Conservation (phyloP, 1,284 basidiomycete genomes). For the Fistulinella staudtii region DNA sequence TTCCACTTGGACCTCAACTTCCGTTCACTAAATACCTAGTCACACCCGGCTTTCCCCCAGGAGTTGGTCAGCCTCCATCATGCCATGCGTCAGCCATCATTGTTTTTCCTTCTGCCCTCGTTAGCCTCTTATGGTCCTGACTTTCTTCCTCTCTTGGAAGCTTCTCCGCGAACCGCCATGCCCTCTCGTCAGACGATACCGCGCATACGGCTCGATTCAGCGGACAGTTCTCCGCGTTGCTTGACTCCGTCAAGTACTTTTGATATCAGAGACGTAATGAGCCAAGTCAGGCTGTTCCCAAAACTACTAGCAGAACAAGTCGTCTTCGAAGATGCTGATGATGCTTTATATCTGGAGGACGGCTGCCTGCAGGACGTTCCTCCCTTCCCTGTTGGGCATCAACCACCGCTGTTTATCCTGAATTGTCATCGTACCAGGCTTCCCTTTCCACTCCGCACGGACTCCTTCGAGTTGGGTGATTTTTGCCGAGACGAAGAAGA, state of each 20-base stretch:
- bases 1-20: no score
- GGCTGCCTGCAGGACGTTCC: constrained; percentile 14
- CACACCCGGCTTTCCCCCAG: no score
- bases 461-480: constrained; percentile 23
- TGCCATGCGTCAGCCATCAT: constrained; percentile 25
- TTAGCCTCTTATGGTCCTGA: constrained; percentile 11
- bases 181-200: constrained; percentile 16
- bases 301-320: constrained; percentile 21
- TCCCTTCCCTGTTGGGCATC: constrained; percentile 23
- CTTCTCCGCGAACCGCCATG: constrained; percentile 13
- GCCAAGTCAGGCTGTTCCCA: constrained; percentile 14
- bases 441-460: constrained; percentile 23
- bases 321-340: constrained; percentile 6
- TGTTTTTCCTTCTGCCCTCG: not conserved
- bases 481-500: constrained; percentile 17
- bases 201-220: constrained; percentile 22
- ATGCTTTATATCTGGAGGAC: constrained; percentile 13
- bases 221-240: constrained; percentile 11
- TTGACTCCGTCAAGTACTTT: constrained; percentile 26
- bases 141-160: constrained; percentile 7
- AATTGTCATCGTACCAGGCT: constrained; percentile 26
- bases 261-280: constrained; percentile 27
- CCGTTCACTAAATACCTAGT: no score
- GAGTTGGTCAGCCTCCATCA: constrained; percentile 23
- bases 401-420: constrained; percentile 25